Evolutionary conservation across 1,284 basidiomycete genomes (phyloP).

Genomic region (Xerocomus amazonicus): DNA sequence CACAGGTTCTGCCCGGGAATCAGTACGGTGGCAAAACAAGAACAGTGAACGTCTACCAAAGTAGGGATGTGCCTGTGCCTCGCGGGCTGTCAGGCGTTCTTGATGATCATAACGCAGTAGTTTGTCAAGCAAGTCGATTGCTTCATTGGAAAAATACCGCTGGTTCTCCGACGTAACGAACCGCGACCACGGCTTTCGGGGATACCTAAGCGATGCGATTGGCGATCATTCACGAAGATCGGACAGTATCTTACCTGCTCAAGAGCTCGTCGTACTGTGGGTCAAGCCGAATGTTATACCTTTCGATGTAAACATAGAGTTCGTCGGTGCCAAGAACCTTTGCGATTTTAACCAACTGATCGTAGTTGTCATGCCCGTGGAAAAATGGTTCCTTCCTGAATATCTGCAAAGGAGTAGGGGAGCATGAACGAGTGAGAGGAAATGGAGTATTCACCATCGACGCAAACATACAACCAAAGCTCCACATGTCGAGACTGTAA

Average conservation of each 20-base stretch:
- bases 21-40: slow-evolving; percentile 15
- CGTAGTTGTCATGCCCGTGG: slow-evolving; percentile 99
- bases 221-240: background rate
- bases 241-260: slow-evolving; percentile 50
- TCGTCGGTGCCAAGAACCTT: slow-evolving; percentile 98
- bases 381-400: slow-evolving; percentile 99
- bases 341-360: slow-evolving; percentile 97
- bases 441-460: slow-evolving; percentile 72
- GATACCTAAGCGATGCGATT: slow-evolving; percentile 55
- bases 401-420: slow-evolving; percentile 55
- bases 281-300: slow-evolving; percentile 92
- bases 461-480: slow-evolving; percentile 97
- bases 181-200: slow-evolving; percentile 89
- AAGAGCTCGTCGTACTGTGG: slow-evolving; percentile 88
- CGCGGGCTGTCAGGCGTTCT: slow-evolving; percentile 90
- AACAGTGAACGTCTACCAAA: slow-evolving; percentile 57
- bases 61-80: slow-evolving; percentile 87
- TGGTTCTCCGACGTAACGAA: slow-evolving; percentile 96
- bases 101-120: slow-evolving; percentile 96
- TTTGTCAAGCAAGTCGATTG: slow-evolving; percentile 96
- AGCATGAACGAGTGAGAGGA: background rate
- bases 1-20: slow-evolving; percentile 51
- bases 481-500: slow-evolving; percentile 98
- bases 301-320: slow-evolving; percentile 85
- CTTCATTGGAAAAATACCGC: slow-evolving; percentile 95